Conservation (phyloP, 2,329 filamentous ascomycete genomes). For the Xylogone sp. region DNA sequence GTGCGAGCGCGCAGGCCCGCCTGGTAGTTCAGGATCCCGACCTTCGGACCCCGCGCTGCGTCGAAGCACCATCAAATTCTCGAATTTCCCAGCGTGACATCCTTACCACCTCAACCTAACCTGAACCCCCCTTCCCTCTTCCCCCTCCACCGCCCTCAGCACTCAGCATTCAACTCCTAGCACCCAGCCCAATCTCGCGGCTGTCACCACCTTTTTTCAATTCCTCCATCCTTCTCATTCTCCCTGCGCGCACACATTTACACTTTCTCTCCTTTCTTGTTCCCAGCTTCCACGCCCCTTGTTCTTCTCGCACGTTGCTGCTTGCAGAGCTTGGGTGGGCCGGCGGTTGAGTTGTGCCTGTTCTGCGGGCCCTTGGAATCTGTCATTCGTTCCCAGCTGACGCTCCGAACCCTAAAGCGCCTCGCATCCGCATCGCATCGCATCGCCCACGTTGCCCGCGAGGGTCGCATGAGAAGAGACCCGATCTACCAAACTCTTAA, state of each 20-base stretch:
- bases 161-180: no score
- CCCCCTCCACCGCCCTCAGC: neutral
- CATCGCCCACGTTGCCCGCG: neutral
- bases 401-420: neutral
- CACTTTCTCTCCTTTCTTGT: neutral
- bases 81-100: neutral
- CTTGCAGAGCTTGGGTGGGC: neutral
- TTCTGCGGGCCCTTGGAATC: neutral
- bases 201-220: no score
- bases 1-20: neutral
- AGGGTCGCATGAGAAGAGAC: neutral
- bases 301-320: no score
- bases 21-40: neutral
- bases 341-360: neutral
- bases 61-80: neutral
- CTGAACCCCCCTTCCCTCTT: neutral
- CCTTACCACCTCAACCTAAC: neutral
- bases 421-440: neutral
- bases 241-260: no score
- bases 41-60: neutral
- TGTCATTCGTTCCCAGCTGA: neutral
- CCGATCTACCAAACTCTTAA: neutral
- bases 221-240: no score
- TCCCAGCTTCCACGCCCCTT: neutral
- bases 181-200: no score